Evolutionary conservation across 495 filamentous ascomycete species (phyloP).

Genomic region (Neurospora sublineolata): DNA sequence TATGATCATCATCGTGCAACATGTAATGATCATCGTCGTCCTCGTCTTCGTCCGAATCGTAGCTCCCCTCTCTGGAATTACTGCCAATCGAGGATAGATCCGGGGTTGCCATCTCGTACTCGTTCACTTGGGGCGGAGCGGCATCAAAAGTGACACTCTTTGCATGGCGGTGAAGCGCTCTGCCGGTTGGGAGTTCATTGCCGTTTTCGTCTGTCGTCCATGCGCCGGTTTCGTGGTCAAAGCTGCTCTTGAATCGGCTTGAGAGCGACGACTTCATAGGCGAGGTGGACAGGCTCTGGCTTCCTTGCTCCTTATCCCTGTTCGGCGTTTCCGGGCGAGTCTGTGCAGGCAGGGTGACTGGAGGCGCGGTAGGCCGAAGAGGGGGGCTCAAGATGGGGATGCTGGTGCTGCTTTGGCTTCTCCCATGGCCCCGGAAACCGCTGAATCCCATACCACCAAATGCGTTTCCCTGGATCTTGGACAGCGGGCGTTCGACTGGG

Average conservation of each 20-base stretch:
- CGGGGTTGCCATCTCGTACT: conserved; percentile 95
- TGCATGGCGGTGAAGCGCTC: conserved; percentile 61
- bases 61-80: conserved; percentile 80
- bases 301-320: conserved; percentile 43
- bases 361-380: conserved; percentile 22
- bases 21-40: conserved; percentile 66
- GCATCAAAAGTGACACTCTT: conserved; percentile 96
- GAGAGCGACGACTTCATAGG: conserved; percentile 81
- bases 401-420: conserved; percentile 37
- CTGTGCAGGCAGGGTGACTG: conserved; percentile 1
- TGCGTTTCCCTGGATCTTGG: conserved; percentile 56
- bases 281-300: conserved; percentile 30
- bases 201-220: conserved; percentile 54
- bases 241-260: conserved; percentile 59
- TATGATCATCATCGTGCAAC: conserved; percentile 50
- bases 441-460: conserved; percentile 37
- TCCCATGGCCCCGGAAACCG: conserved; percentile 36
- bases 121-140: conserved; percentile 85
- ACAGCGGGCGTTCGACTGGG: conserved; percentile 66
- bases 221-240: conserved; percentile 58
- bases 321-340: conserved; percentile 46
- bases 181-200: conserved; percentile 46
- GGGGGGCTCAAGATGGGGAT: conserved; percentile 33
- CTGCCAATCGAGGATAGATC: conserved; percentile 83
- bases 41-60: conserved; percentile 67